A percentile compares a stretch with the other conserved stretches of the same genome.
These are phyloP conservation scores for Vanderwaltozyma polyspora DNA, from an alignment of 805 yeast species.

Conservation along the genomic window DNA sequence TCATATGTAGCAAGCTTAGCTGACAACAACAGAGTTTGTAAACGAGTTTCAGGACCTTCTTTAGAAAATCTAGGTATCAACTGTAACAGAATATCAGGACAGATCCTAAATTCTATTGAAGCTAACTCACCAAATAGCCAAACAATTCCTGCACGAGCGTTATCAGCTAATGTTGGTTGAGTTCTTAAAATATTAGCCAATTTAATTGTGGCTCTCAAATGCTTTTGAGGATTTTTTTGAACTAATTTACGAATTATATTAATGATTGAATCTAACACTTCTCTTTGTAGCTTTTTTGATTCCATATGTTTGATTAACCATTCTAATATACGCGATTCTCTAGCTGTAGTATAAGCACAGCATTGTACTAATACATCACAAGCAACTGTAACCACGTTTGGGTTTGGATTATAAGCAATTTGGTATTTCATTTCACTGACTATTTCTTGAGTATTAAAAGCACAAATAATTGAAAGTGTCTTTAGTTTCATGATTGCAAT, in stretches of 20 bases:
- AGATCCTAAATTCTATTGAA: conserved; percentile 34
- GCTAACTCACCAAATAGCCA: conserved; percentile 89
- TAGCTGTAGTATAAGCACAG: conserved; percentile 37
- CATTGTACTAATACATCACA: conserved; percentile 54
- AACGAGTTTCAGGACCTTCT: conserved; percentile 50
- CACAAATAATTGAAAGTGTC: conserved; percentile 47
- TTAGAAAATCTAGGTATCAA: conserved; percentile 41
- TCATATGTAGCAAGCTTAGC: conserved; percentile 59
- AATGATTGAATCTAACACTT: conserved; percentile 50
- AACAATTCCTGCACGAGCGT: conserved; percentile 70
- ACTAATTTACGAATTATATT: conserved; percentile 63
- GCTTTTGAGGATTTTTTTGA: conserved; percentile 46
- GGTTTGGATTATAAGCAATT: conserved; percentile 25
- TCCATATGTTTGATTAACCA: conserved; percentile 52
- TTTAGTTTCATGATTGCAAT: conserved; percentile 45
- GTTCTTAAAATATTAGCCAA: conserved; percentile 30
- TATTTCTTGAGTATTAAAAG: conserved; percentile 39
- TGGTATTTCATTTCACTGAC: conserved; percentile 56
- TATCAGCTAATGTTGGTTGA: conserved; percentile 21
- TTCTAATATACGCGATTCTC: conserved; percentile 43
- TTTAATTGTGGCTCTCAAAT: conserved; percentile 44
- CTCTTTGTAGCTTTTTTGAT: conserved; percentile 11
- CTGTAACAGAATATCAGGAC: conserved; percentile 66
- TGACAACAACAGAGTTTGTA: conserved; percentile 60
- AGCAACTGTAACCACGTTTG: conserved; percentile 32